Percentiles rank a stretch among this genome's conserved stretches.
Conservation (phyloP, 495 filamentous ascomycete species). For the Trichoderma parareesei region DNA sequence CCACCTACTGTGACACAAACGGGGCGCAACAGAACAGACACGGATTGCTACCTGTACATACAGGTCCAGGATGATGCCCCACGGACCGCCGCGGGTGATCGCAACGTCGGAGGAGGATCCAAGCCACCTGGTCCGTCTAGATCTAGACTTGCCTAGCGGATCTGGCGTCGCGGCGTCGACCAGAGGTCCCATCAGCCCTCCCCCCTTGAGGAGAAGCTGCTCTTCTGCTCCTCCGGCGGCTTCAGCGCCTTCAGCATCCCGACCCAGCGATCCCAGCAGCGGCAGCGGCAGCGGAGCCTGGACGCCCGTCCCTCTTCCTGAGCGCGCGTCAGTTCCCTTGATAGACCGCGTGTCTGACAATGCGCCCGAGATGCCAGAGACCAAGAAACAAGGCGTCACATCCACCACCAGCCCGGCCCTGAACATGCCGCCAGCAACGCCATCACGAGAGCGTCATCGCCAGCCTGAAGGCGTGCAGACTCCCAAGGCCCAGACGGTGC, state of each 20-base stretch:
- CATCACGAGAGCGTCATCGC: background rate
- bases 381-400: background rate
- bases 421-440: conserved; percentile 10
- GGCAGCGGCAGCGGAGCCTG: background rate
- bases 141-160: conserved; percentile 3
- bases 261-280: background rate
- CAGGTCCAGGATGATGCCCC: conserved; percentile 5
- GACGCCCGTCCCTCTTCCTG: background rate
- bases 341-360: background rate
- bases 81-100: background rate
- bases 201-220: background rate
- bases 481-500: conserved; percentile 23
- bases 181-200: conserved; percentile 5
- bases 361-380: background rate
- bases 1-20: background rate
- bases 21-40: background rate
- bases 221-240: background rate
- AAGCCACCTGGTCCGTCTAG: conserved; percentile 6
- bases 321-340: background rate
- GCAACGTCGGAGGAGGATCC: background rate
- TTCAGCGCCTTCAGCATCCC: background rate
- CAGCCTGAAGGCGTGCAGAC: conserved; percentile 14
- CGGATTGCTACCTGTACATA: background rate
- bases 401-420: conserved; percentile 10
- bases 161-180: background rate